Evolutionary conservation across 2,329 filamentous ascomycete species (phyloP), one percentile per base, ranked within the genome.

Genomic region (Onygenales sp.): DNA sequence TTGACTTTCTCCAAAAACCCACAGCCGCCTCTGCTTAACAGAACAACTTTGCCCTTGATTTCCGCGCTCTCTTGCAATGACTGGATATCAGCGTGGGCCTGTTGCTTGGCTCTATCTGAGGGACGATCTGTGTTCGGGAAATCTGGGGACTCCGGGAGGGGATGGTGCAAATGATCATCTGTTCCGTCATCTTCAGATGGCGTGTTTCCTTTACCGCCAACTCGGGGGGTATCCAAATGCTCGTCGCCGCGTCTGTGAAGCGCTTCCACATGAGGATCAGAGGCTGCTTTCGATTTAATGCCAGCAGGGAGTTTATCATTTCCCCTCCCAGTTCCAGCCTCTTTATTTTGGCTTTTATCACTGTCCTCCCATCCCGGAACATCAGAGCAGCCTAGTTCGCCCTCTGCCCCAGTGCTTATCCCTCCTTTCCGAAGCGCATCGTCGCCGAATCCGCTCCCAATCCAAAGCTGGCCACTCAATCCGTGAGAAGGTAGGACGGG

Each of bases 1-100:
- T 94, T 92, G 58, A 93, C 89, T 71, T 98, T 98, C 66, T 97
- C 92, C 56, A 96, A 72, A 67, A 98, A 98, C 4, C 93, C 93
- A 69, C 93, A 98, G 6, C 92, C 93, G 54, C 93, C 93, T 52
- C 93, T 84, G 68, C 88, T 94, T 53, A 98, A 77, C 51, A 98
- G 75, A 2, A 95, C 93, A 47, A 98, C 83, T 71, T 95, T 97
- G 59, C 93, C 93, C 34, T 85, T 79, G 58, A 98, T 97, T 67
- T 97, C 92, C 21, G 92, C 90, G 51, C 84, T 84, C 71, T 96
- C 89, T 70, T 96, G 90, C 56, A 95, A 76, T 1, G 86, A 92
- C 67, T 95, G 88, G 57, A 95, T 95, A 69, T 96, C 89, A 56
- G 89, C 88, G 70, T 95, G 88, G n/a, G 73, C 67, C 40, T 67